Base-by-base conservation (phyloP, 306 rosid species). In the Gillenia trifoliata region DNA sequence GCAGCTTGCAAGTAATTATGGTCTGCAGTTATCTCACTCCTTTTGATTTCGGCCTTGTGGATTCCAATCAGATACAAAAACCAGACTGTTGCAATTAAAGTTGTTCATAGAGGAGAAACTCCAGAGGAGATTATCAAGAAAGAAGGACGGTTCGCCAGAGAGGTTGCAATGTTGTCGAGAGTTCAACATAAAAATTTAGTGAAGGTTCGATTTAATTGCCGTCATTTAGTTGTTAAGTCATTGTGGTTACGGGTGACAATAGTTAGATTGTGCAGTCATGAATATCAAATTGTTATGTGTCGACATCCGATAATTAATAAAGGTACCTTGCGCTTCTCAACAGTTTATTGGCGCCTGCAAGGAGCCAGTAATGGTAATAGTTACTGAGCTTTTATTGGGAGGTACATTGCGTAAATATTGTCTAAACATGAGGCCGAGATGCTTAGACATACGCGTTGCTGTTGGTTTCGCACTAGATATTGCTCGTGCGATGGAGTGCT, bases 271-370 rank as follows among this genome's bases (percentile, higher is more conserved):
- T 69, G 11, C 66, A 54, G 55, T 25, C 64, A 61, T 66, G 28
- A 67, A 47, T 45, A 41, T 64, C 22, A 56, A 55, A 52, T 82
- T 79, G 54, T 77, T 73, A 45, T 73, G 54, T 64, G 80, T 60
- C 71, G 60, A 72, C 63, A 34, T 56, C 76, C 80, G 73, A 80
- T 60, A 29, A 60, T 77, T 73, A 76, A 77, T 68, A 16, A 57
- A 75, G 34, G 34, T 60, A 70, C 70, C 75, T 38, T 91, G 74
- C 60, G 74, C 60, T 40, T 81, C 50, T 77, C 72, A 38, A 83
- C 93, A 93, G 97, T 93, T 91, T 75, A 87, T 91, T 31, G 97
- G 98, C 80, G 96, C 97, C 52, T 93, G 97, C 87, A 93, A 87
- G 84, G 98, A 89, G 84, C 98, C 97, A 28, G 89, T 88, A 31